Base-by-base conservation (phyloP, 2,329 filamentous ascomycete genomes). In the Aureobasidium sp. region DNA sequence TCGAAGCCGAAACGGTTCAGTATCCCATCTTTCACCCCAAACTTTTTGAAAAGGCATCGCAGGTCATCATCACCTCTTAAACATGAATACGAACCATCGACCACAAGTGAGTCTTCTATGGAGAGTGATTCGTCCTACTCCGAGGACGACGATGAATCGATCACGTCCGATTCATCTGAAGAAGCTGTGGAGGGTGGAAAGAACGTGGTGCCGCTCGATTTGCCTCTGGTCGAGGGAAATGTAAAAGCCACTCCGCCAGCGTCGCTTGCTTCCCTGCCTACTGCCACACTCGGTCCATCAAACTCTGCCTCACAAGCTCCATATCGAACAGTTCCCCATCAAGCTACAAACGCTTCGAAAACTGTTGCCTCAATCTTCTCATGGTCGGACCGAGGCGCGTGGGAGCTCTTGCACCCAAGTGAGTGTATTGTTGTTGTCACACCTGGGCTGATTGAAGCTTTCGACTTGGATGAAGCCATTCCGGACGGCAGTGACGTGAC, bases 61-160 rank as follows among this genome's bases (percentile, higher is more conserved):
- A 85, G 92, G 20, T 88, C 86, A 1, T 97, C 94, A 0, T 99
- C 94, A 1, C 94, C 94, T 0, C 79, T 99, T 55, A 99, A 99
- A 77, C 93, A 97, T 71, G 93, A 99, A 76, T 99, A 97, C 69
- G 87, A 92, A 65, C 93, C 93, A 15, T 97, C 94, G 17, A 86
- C 84, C 7, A 84, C 84, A 50, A 87, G 85, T 0, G 83, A 84
- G 46, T 84, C 84, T 7, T 81, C 81, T 9, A 81, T 79, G 1
- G 80, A 84, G 61, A 86, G 82, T 50, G 82, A 84, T 52, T 77
- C 79, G 46, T 83, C 81, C 15, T 77, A 76, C 8, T 73, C 71
- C 13, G 73, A 73, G 24, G 70, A 75, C 7, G 85, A 87, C 47
- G 72, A 73, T 29, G 74, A 76, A 24, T 77, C 76, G 12, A 61